Evolutionary conservation across 305 asterid species (phyloP).

Genomic region (Solanum chacoense): DNA sequence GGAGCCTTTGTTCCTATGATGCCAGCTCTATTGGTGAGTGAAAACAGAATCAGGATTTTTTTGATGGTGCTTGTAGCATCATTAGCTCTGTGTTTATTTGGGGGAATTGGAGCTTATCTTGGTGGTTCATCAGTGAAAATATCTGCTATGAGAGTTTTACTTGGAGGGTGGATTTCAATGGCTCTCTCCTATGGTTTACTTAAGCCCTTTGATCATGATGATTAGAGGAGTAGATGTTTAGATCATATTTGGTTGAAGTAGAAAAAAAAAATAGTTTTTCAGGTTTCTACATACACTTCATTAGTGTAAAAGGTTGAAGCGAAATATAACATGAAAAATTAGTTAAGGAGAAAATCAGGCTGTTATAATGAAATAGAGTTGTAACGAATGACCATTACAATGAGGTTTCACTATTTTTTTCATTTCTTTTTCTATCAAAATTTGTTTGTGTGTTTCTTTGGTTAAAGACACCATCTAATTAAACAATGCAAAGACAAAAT

Average conservation of each 20-base stretch:
- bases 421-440: background rate
- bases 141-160: conserved; percentile 38
- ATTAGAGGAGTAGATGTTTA: background rate
- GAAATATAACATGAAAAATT: too few relatives aligned
- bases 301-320: background rate
- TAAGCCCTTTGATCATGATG: conserved; percentile 26
- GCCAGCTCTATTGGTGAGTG: conserved; percentile 20
- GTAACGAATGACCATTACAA: background rate
- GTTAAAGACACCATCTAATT: background rate
- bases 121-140: conserved; percentile 36
- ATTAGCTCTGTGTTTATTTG: conserved; percentile 25
- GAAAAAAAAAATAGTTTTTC: background rate
- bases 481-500: background rate
- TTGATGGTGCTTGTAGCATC: conserved; percentile 29
- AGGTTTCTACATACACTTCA: background rate
- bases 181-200: conserved; percentile 47
- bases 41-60: conserved; percentile 10
- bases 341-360: background rate
- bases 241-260: background rate
- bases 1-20: conserved; percentile 42
- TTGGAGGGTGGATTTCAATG: conserved; percentile 70
- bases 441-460: background rate
- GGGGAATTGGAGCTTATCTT: conserved; percentile 40
- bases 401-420: background rate
- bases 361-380: background rate